These are phyloP conservation scores for Penicillium macrosclerotiorum DNA, from an alignment of 495 filamentous ascomycete species.

Conservation along the genomic window DNA sequence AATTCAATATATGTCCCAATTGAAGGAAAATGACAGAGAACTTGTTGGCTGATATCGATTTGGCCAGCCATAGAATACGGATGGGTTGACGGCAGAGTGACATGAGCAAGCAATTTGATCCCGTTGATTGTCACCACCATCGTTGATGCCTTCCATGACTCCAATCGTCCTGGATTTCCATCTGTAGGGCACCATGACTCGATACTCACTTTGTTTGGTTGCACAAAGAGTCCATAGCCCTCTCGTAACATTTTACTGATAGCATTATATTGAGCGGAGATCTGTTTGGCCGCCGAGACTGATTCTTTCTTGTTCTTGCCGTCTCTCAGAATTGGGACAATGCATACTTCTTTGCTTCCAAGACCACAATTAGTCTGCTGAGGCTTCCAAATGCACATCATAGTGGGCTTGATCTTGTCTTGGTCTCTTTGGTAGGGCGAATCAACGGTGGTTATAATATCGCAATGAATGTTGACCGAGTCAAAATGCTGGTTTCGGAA, in stretches of 20 bases:
- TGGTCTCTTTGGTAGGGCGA: constrained; percentile 3
- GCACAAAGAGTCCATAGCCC: not conserved
- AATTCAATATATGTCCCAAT: constrained; percentile 55
- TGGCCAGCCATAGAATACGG: constrained; percentile 56
- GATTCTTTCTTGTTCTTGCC: not conserved
- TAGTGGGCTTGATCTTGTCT: not conserved
- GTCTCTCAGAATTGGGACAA: constrained; percentile 2
- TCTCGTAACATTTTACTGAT: constrained; percentile 14
- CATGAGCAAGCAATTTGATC: constrained; percentile 39
- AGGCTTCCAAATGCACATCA: constrained; percentile 20
- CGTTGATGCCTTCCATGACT: constrained; percentile 11
- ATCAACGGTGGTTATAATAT: constrained; percentile 10
- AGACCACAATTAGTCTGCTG: not conserved
- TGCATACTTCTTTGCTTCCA: not conserved
- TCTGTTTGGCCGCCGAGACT: not conserved
- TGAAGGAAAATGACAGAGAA: constrained; percentile 18
- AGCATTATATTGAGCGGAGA: constrained; percentile 15
- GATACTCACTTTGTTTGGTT: not conserved
- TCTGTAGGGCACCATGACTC: constrained; percentile 12
- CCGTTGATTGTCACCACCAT: constrained; percentile 16
- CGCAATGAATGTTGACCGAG: constrained; percentile 16
- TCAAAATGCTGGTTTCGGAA: constrained; percentile 25
- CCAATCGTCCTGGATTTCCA: constrained; percentile 5
- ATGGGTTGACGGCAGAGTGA: constrained; percentile 59
- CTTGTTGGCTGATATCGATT: constrained; percentile 39